Conservation (phyloP, 371 early-diverging fungal species). For the Lichtheimia ramosa region DNA sequence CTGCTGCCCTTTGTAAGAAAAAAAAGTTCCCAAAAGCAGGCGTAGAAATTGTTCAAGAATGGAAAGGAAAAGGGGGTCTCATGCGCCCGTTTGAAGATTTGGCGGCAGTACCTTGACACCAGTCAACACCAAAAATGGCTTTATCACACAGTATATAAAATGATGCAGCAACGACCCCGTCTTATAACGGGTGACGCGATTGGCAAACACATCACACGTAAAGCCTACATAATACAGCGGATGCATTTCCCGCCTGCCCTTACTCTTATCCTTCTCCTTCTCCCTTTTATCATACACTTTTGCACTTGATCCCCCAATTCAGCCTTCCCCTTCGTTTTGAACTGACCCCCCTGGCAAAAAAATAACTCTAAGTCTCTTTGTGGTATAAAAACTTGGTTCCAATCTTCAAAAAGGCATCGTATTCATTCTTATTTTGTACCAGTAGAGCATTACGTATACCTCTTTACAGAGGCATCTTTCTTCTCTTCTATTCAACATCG, state of each 20-base stretch:
- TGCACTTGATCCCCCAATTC: neutral
- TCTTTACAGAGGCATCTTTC: neutral
- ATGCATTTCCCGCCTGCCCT: slow-evolving; percentile 12
- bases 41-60: slow-evolving; percentile 18
- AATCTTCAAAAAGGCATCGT: neutral
- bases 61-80: slow-evolving; percentile 18
- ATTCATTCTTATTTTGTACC: slow-evolving; percentile 11
- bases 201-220: slow-evolving; percentile 4
- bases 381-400: slow-evolving; percentile 1
- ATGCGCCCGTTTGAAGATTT: slow-evolving; percentile 18
- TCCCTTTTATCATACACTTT: neutral
- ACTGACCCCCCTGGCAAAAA: slow-evolving; percentile 2
- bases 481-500: neutral
- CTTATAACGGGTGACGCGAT: slow-evolving; percentile 1
- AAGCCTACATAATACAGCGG: neutral
- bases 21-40: slow-evolving; percentile 12
- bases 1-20: neutral
- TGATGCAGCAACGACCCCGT: slow-evolving; percentile 2
- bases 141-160: slow-evolving; percentile 8
- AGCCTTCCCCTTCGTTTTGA: neutral
- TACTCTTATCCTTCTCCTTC: slow-evolving; percentile 3
- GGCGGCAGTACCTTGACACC: slow-evolving; percentile 16
- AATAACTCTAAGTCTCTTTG: slow-evolving; percentile 2
- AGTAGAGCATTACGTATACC: slow-evolving; percentile 6
- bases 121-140: slow-evolving; percentile 14